Conservation (phyloP, 2,329 filamentous ascomycete species). For the Colletotrichum cereale region DNA sequence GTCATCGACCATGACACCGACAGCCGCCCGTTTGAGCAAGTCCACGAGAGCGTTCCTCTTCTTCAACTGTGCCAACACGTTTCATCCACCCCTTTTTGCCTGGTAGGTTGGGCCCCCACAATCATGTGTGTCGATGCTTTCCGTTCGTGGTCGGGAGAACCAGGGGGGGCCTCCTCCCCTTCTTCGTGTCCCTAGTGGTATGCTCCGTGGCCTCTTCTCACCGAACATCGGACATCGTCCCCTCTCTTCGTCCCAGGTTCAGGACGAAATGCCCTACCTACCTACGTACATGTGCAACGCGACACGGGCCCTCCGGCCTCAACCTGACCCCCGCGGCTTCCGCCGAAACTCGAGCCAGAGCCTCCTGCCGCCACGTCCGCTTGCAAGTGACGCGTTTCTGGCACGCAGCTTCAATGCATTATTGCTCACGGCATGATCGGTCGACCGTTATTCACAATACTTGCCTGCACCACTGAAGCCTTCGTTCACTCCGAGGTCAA, state of each 20-base stretch:
- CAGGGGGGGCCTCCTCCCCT: slow-evolving; percentile 28
- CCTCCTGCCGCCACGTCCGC: slow-evolving; percentile 37
- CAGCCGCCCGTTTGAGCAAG: slow-evolving; percentile 19
- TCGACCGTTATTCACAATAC: slow-evolving; percentile 15
- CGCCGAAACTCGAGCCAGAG: slow-evolving; percentile 38
- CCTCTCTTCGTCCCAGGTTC: slow-evolving; percentile 39
- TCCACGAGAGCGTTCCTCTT: slow-evolving; percentile 30
- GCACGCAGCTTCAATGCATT: slow-evolving; percentile 37
- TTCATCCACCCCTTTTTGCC: slow-evolving; percentile 35
- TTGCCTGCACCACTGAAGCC: slow-evolving; percentile 11
- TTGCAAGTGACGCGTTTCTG: slow-evolving; percentile 35
- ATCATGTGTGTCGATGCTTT: slow-evolving; percentile 28
- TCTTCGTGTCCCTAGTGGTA: slow-evolving; percentile 7
- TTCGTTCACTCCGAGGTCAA: slow-evolving; percentile 1
- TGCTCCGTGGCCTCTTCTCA: slow-evolving; percentile 20
- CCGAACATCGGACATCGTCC: slow-evolving; percentile 32
- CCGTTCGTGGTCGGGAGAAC: slow-evolving; percentile 20
- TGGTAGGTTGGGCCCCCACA: slow-evolving; percentile 19
- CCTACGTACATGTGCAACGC: slow-evolving; percentile 32
- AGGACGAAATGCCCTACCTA: slow-evolving; percentile 35
- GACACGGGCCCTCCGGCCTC: slow-evolving; percentile 35
- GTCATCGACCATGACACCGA: slow-evolving; percentile 10
- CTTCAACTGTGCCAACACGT: slow-evolving; percentile 25
- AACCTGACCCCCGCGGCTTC: slow-evolving; percentile 31
- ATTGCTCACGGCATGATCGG: slow-evolving; percentile 35